These are phyloP conservation scores for Fusarium albosuccineum DNA, from an alignment of 2,329 filamentous ascomycete genomes.

Conservation along the genomic window DNA sequence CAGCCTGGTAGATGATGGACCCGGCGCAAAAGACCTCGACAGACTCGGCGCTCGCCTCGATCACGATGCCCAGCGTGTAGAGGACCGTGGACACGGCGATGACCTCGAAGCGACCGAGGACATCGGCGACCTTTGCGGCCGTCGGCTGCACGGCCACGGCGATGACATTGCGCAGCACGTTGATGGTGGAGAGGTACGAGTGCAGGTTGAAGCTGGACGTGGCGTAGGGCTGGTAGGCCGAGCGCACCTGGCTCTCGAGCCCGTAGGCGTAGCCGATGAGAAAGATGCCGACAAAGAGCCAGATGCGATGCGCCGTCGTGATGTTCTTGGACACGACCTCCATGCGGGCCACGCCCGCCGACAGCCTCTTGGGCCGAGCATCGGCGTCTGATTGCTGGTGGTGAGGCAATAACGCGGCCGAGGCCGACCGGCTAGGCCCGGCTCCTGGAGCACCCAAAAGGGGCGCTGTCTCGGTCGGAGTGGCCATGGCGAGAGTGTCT, in stretches of 20 bases:
- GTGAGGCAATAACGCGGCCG: conserved; percentile 20
- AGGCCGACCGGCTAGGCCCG: conserved; percentile 6
- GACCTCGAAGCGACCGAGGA: conserved; percentile 72
- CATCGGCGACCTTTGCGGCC: conserved; percentile 72
- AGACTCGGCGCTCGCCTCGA: conserved; percentile 64
- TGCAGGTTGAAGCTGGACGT: conserved; percentile 65
- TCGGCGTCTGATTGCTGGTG: background rate
- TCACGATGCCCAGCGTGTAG: conserved; percentile 66
- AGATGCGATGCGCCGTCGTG: conserved; percentile 59
- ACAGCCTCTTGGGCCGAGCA: conserved; percentile 19
- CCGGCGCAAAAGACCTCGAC: conserved; percentile 66
- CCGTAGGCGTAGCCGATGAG: conserved; percentile 72
- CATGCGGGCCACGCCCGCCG: conserved; percentile 64
- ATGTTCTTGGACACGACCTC: conserved; percentile 63
- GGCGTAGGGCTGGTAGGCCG: conserved; percentile 67
- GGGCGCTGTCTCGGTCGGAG: conserved; percentile 30
- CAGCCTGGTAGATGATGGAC: conserved; percentile 68
- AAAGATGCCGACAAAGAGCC: conserved; percentile 69
- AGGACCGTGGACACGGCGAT: conserved; percentile 68
- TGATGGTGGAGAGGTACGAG: conserved; percentile 69
- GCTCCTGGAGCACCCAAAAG: conserved; percentile 19
- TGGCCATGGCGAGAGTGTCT: background rate
- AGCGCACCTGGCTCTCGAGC: conserved; percentile 65
- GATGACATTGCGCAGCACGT: conserved; percentile 69
- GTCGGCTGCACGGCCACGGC: conserved; percentile 70